phyloP scores from a whole-genome alignment of 352 stramenopile species.

The Globisporangium abappressorium region DNA sequence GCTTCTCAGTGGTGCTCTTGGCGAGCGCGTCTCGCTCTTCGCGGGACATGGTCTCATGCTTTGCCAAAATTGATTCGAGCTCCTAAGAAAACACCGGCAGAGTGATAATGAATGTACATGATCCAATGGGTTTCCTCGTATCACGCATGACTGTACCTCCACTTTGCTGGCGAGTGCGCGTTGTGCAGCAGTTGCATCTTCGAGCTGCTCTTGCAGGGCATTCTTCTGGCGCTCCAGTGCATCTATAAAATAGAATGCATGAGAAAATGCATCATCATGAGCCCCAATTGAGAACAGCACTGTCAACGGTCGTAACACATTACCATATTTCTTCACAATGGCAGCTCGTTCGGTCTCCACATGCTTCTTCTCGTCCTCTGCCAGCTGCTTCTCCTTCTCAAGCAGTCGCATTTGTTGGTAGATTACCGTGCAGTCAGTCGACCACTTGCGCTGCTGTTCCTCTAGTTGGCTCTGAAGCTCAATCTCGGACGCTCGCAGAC shows the following conservation, averaged over 20 bases:
- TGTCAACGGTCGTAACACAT: background rate
- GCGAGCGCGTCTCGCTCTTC: slow-evolving; percentile 34
- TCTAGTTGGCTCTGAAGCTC: slow-evolving; percentile 56
- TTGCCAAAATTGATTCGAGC: slow-evolving; percentile 32
- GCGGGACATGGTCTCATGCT: slow-evolving; percentile 35
- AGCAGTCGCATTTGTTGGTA: slow-evolving; percentile 48
- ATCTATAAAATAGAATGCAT: background rate
- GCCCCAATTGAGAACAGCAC: background rate
- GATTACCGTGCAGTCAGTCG: slow-evolving; percentile 37
- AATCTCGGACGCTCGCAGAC: slow-evolving; percentile 39
- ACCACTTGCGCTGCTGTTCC: slow-evolving; percentile 59
- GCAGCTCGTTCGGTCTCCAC: slow-evolving; percentile 19
- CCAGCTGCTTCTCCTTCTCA: slow-evolving; percentile 54
- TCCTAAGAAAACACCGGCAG: slow-evolving; percentile 23
- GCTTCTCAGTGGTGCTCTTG: slow-evolving; percentile 25
- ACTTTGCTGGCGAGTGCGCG: slow-evolving; percentile 14
- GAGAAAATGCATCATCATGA: background rate
- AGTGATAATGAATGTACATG: background rate
- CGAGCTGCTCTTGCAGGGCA: slow-evolving; percentile 17
- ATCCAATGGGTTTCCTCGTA: background rate
- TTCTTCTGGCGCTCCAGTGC: slow-evolving; percentile 17
- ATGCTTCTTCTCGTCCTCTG: slow-evolving; percentile 31
- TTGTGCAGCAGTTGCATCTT: slow-evolving; percentile 4
- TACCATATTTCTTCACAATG: slow-evolving; percentile 36
- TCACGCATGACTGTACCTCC: slow-evolving; percentile 13